phyloP scores from a whole-genome alignment of 768 basidiomycete genomes.

The Boletus subparvulus region DNA sequence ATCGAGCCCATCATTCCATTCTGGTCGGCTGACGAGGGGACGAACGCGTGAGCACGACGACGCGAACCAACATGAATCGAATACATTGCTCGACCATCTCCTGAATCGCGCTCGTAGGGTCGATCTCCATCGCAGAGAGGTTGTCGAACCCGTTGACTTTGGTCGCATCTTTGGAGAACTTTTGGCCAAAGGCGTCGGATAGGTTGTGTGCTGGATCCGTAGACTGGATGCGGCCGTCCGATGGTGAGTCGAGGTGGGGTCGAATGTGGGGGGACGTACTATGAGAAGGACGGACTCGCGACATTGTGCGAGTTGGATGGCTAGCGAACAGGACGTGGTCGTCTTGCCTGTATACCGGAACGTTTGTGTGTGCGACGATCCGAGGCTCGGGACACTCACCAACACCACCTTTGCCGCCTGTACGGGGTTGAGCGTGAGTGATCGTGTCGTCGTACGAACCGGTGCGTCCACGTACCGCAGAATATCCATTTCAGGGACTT shows the following conservation, averaged over 20 bases:
- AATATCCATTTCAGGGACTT: slow-evolving; percentile 97
- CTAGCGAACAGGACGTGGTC: slow-evolving; percentile 94
- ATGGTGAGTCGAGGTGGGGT: not conserved
- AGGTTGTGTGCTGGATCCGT: slow-evolving; percentile 99
- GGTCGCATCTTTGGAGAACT: slow-evolving; percentile 98
- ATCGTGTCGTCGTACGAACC: slow-evolving; percentile 11
- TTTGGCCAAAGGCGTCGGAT: slow-evolving; percentile 97
- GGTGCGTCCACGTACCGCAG: slow-evolving; percentile 65
- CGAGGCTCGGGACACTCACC: slow-evolving; percentile 49
- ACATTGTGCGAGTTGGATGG: slow-evolving; percentile 89
- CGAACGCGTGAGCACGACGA: not conserved
- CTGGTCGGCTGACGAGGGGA: slow-evolving; percentile 60
- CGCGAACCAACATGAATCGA: not conserved
- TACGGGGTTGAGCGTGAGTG: slow-evolving; percentile 9
- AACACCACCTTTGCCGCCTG: slow-evolving; percentile 98
- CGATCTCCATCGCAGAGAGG: slow-evolving; percentile 98
- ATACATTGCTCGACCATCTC: slow-evolving; percentile 98
- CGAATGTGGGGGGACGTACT: slow-evolving; percentile 47
- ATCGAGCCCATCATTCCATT: slow-evolving; percentile 97
- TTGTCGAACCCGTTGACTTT: slow-evolving; percentile 98
- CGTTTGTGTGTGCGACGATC: not conserved
- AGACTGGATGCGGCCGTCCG: slow-evolving; percentile 52
- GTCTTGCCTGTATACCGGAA: slow-evolving; percentile 75
- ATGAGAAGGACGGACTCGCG: slow-evolving; percentile 97
- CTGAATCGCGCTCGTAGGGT: slow-evolving; percentile 95